phyloP scores from a whole-genome alignment of 2,329 filamentous ascomycete species.

The Fusarium multiceps region DNA sequence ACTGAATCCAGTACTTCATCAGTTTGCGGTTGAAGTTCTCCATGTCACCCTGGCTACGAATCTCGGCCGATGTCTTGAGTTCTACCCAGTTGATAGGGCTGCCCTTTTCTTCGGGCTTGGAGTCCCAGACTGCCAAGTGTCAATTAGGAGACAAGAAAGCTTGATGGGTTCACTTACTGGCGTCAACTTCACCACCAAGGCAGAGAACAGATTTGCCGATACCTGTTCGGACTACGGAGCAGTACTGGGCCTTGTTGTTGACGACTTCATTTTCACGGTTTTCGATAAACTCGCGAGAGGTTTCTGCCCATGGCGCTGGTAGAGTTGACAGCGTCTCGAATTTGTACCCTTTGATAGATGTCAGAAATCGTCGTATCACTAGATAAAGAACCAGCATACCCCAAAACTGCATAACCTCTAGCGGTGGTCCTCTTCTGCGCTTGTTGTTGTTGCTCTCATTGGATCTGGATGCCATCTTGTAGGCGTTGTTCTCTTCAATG shows the following conservation, averaged over 20 bases:
- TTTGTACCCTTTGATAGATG: conserved; percentile 78
- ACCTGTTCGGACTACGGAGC: conserved; percentile 89
- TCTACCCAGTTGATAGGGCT: conserved; percentile 92
- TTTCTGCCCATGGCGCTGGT: conserved; percentile 78
- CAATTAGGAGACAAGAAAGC: neutral
- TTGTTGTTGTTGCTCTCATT: conserved; percentile 59
- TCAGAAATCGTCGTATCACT: neutral
- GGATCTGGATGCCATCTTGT: conserved; percentile 72
- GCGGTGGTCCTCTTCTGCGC: conserved; percentile 60
- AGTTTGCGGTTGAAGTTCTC: conserved; percentile 88
- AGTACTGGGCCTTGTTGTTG: conserved; percentile 94
- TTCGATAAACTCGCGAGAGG: conserved; percentile 81
- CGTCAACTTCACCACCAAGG: conserved; percentile 94
- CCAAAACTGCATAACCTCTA: conserved; percentile 93
- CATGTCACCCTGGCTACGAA: conserved; percentile 74
- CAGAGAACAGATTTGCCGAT: conserved; percentile 81
- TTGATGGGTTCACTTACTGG: conserved; percentile 63
- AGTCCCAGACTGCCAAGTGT: conserved; percentile 76
- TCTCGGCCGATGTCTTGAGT: conserved; percentile 87
- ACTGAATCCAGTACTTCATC: conserved; percentile 96
- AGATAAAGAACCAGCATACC: conserved; percentile 60
- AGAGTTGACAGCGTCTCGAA: conserved; percentile 90
- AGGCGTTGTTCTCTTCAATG: conserved; percentile 88
- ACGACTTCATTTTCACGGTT: conserved; percentile 76
- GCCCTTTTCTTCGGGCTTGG: conserved; percentile 73